Evolutionary conservation across 768 basidiomycete genomes (phyloP), one percentile per base, ranked within the genome.

Genomic region (Mycena rebaudengoi): DNA sequence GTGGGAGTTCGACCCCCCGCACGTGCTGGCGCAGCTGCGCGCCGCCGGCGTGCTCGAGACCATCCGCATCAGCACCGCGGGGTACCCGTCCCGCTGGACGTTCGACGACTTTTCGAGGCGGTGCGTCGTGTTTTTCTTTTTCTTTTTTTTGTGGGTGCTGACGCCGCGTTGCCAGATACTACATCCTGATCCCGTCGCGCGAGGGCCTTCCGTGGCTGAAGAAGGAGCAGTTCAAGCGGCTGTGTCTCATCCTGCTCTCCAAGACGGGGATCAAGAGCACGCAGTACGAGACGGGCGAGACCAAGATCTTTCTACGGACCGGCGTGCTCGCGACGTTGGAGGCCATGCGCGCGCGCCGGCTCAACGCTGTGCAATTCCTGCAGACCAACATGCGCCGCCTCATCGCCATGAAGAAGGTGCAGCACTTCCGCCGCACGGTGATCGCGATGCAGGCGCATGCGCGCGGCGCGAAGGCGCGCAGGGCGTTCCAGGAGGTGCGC

Each of bases 21-120:
- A 98, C 75, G 98, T 99, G 12, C 80, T 99, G 37, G 89, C 94
- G 23, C 98, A 99, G 75, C 80, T 99, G 25, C 87, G 98, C 45
- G 98, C 98, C 55, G 98, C 98, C 76, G 98, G 98, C 88, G 98
- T 99, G 56, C 83, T 99, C 41, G 98, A 99, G 78, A 99, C 98
- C 3, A 99, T 99, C 70, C 87, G 96, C 61, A 99, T 99, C 75
- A 96, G 94, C 77, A 99, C 97, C 75, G 98, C 98, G 40, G 98
- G 98, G 25, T 99, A 99, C 78, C 98, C 98, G 25, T 94, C 95
- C 8, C 86, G 98, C 32, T 99, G 98, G 98, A 95, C 90, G 7
- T 99, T 98, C 68, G 96, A 96, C 73, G 96, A 99, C 75, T 99
- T 99, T 73, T 96, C 95, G 10, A 96, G 99, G 72, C 87, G 98